Evolutionary conservation across 768 basidiomycete species (phyloP).

Genomic region (Amanita fuliginea): DNA sequence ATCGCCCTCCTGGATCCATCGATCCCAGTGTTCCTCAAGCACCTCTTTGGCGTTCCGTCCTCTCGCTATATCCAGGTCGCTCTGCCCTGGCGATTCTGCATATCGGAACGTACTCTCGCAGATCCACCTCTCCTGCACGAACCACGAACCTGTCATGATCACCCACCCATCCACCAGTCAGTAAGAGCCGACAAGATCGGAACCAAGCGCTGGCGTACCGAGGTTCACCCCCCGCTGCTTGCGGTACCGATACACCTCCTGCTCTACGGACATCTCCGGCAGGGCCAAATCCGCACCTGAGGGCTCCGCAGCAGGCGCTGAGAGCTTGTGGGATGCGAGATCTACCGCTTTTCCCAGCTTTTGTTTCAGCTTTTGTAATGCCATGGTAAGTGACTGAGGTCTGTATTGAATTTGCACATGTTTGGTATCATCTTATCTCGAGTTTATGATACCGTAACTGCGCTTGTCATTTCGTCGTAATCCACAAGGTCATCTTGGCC

Average conservation of each 20-base stretch:
- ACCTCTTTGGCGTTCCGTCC: constrained; percentile 35
- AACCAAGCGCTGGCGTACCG: constrained; percentile 30
- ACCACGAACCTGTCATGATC: constrained; percentile 68
- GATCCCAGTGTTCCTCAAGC: constrained; percentile 67
- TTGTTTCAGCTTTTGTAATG: neutral
- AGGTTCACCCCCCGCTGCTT: constrained; percentile 78
- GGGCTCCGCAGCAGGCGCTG: neutral
- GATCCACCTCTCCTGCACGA: constrained; percentile 74
- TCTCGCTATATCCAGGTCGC: constrained; percentile 59
- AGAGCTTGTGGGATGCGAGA: neutral
- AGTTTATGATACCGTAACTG: too few species aligned
- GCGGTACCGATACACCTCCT: constrained; percentile 39
- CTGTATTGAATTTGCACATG: neutral
- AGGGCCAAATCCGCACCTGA: neutral
- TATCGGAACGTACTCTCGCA: constrained; percentile 41
- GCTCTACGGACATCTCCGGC: neutral
- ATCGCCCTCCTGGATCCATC: constrained; percentile 55
- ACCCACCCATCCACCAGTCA: neutral
- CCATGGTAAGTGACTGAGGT: neutral
- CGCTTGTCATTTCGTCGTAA: too few species aligned
- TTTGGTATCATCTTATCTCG: constrained; percentile 4
- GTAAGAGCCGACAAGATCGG: neutral
- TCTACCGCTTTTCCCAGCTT: neutral
- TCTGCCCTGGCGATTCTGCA: constrained; percentile 45
- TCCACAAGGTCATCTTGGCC: constrained; percentile 13